Evolutionary conservation across 352 stramenopile genomes (phyloP).

Genomic region (Achlya hypogyna): DNA sequence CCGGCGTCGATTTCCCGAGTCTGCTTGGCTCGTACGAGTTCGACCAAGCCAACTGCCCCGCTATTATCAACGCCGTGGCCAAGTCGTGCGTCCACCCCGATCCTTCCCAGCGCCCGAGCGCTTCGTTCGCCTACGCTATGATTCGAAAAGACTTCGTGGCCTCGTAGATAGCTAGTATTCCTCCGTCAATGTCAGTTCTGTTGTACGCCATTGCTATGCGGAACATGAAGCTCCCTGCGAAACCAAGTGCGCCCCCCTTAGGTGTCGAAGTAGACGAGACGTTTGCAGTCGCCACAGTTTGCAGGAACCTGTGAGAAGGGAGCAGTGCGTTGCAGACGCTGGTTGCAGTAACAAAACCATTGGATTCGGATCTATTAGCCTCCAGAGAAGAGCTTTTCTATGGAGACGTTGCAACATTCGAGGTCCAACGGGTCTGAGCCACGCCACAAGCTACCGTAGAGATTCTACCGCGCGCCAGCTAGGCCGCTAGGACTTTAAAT

Average conservation of each 20-base stretch:
- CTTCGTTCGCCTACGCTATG: constrained; percentile 17
- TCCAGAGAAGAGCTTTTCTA: neutral
- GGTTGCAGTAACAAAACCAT: constrained; percentile 22
- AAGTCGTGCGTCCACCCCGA: constrained; percentile 6
- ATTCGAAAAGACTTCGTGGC: neutral
- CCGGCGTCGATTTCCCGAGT: neutral
- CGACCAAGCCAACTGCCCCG: neutral
- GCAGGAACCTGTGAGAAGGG: too few species aligned
- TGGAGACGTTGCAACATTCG: constrained; percentile 4
- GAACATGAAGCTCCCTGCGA: too few species aligned
- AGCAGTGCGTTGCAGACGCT: too few species aligned
- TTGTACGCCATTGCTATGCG: too few species aligned
- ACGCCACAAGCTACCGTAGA: constrained; percentile 20
- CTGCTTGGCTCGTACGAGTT: neutral
- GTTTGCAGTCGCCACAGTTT: too few species aligned
- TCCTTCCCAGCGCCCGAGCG: constrained; percentile 8
- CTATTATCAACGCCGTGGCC: constrained; percentile 2
- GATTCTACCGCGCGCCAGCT: neutral
- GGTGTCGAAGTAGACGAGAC: too few species aligned
- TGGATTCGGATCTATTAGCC: constrained; percentile 17
- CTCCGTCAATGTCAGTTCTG: too few species aligned
- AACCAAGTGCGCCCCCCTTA: too few species aligned
- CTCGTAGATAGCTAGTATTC: too few species aligned
- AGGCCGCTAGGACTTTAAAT: constrained; percentile 40
- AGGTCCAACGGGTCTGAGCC: constrained; percentile 2